Percentiles rank a stretch among this genome's conserved stretches.
Evolutionary conservation across 2,329 filamentous ascomycete genomes (phyloP).

Genomic region (Penicillium brasilianum): DNA sequence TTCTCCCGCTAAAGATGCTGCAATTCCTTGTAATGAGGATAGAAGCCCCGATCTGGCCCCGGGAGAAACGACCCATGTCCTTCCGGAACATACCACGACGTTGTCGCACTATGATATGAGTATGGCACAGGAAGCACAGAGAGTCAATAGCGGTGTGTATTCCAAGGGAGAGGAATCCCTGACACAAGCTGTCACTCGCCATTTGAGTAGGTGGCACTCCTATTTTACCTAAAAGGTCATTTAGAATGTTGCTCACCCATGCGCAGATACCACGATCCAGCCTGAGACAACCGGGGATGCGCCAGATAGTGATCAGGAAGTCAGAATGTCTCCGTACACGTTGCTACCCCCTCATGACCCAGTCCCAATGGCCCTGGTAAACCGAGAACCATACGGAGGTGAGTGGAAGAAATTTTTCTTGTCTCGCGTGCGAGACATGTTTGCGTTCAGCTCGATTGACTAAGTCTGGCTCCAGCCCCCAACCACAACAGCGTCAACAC

Average conservation of each 20-base stretch:
- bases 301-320: constrained; percentile 57
- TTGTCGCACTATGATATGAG: constrained; percentile 58
- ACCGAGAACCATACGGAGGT: constrained; percentile 68
- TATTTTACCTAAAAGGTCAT: background rate
- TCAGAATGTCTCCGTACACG: constrained; percentile 71
- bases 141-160: constrained; percentile 64
- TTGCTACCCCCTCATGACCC: constrained; percentile 58
- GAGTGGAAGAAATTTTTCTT: constrained; percentile 17
- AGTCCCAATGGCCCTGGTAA: constrained; percentile 74
- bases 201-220: constrained; percentile 57
- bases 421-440: too few relatives aligned
- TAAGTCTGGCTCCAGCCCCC: constrained; percentile 44
- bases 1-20: constrained; percentile 52
- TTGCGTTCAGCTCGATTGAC: background rate
- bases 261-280: constrained; percentile 59
- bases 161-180: constrained; percentile 57
- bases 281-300: constrained; percentile 57
- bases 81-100: constrained; percentile 59
- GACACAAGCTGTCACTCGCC: constrained; percentile 65
- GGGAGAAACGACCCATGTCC: constrained; percentile 14
- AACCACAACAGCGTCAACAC: constrained; percentile 66
- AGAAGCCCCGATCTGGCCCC: background rate
- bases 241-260: background rate
- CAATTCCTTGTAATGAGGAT: constrained; percentile 30
- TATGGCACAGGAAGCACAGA: constrained; percentile 64